Evolutionary conservation across 345 rosid species (phyloP), one percentile per base, ranked within the genome.

Genomic region (Brassica napus): DNA sequence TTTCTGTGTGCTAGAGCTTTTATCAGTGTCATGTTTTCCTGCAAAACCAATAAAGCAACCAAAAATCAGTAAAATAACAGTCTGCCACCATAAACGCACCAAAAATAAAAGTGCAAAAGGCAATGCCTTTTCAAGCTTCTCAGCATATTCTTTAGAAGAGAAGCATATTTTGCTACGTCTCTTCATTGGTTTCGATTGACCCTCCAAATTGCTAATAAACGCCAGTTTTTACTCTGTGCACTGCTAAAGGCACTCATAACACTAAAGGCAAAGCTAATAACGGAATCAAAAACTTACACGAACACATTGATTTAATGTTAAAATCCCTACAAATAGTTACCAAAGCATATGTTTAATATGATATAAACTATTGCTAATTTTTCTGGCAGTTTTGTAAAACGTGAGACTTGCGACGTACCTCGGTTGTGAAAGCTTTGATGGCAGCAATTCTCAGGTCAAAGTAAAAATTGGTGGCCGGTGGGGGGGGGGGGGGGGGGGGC

Each of bases 21-120:
- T 85, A 83, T 75, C 78, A 89, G 74, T 44, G 72, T 69, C 87
- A 84, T 77, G 74, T 88, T 86, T 76, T 92, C 91, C 90, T 89
- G 89, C 49, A 57, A 57, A 57, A 21, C 3, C 10, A 55, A 18
- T 0, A 2, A 55, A 72, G 69, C 14, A 65, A 12, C 7, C 11
- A 60, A 34, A 4, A 82, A 69, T 63, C 54, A 74, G 39, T 18
- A 16, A 44, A 10, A 44, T 44, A 26, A 5, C 8, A 55, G 34
- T 4, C 10, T 68, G 83, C 23, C 8, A 30, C 6, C 26, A 49
- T 8, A 26, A 68, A 3, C 10, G 21, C 23, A 78, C n/a, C 69
- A 66, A 39, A 44, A 54, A 65, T 15, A 0, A 81, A 18, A 34
- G 66, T 21, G 63, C 42, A 34, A 76, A 60, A 49, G 28, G 10